These are phyloP conservation scores for Tylopilus felleus DNA, from an alignment of 768 basidiomycete species.

Conservation along the genomic window DNA sequence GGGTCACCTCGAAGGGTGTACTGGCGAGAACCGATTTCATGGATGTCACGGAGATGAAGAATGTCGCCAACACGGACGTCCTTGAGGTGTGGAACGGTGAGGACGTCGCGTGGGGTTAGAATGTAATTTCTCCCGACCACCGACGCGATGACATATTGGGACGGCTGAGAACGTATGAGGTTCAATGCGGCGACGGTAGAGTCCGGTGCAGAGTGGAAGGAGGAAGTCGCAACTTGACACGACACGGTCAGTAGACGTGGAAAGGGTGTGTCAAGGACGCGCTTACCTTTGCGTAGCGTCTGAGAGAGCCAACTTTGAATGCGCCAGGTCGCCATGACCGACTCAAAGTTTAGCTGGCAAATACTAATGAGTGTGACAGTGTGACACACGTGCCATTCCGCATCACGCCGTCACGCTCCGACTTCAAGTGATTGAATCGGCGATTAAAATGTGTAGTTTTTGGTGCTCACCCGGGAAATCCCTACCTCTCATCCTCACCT, in stretches of 20 bases:
- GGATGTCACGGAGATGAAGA: slow-evolving; percentile 77
- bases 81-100: slow-evolving; percentile 90
- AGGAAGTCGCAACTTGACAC: slow-evolving; percentile 19
- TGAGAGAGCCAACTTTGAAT: slow-evolving; percentile 26
- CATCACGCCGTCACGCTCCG: slow-evolving; percentile 9
- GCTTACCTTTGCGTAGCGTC: slow-evolving; percentile 23
- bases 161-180: slow-evolving; percentile 86
- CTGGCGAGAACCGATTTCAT: slow-evolving; percentile 94
- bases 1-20: slow-evolving; percentile 86
- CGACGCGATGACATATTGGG: slow-evolving; percentile 87
- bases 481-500: slow-evolving; percentile 44
- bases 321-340: slow-evolving; percentile 18
- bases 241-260: slow-evolving; percentile 1
- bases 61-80: slow-evolving; percentile 84
- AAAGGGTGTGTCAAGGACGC: not conserved
- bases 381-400: slow-evolving; percentile 13
- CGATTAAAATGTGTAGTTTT: slow-evolving; percentile 32
- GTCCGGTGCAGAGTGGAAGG: slow-evolving; percentile 35
- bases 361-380: slow-evolving; percentile 5
- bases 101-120: slow-evolving; percentile 83
- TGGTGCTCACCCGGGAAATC: slow-evolving; percentile 34
- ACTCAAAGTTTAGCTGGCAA: too few relatives aligned
- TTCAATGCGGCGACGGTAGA: slow-evolving; percentile 64
- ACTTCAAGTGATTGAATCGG: slow-evolving; percentile 31
- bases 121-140: slow-evolving; percentile 87